Evolutionary conservation across 768 basidiomycete species (phyloP), one percentile per base, ranked within the genome.

Genomic region (Lactarius psammicola): DNA sequence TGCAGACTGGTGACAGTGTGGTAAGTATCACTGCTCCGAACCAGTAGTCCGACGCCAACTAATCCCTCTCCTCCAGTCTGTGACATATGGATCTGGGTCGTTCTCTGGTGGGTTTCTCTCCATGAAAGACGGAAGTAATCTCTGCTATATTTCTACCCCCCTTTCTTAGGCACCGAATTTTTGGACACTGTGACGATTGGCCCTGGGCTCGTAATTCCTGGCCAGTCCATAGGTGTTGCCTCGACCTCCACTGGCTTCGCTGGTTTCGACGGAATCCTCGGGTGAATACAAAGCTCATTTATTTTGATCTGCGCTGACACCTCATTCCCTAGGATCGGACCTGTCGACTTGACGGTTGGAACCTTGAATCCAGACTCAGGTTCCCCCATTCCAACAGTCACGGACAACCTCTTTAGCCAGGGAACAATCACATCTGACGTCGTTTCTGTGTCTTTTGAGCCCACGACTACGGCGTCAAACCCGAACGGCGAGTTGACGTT

Each of bases 221-320:
- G 69, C n/a, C 80, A 81, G 72, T 67, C 66, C 34, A 76, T 81
- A 68, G 81, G 80, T 18, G 76, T 76, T 56, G 79, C 80, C 1
- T 57, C 62, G 5, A 42, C n/a, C 0, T n/a, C 73, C 17, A 0
- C 18, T 1, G 77, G 76, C 18, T 74, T 78, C 53, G 51, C 60
- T 4, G 75, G 70, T 9, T 70, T 79, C 11, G 79, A 81, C 64
- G 81, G 81, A 17, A 74, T 81, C 56, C 74, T 82, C 17, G 69
- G 80, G 69, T 42, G 42, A 38, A 36, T 20, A 10, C n/a, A 23
- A 46, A 11, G n/a, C 10, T 17, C 23, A 55, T 30, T 34, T 17
- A 7, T 42, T 20, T 53, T n/a, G 53, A 31, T 31, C 13, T 15
- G 5, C 38, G 4, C 9, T 54, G 53, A 57, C 46, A 20, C 28